Evolutionary conservation across 495 filamentous ascomycete species (phyloP).

Genomic region (Neurospora pannonica): DNA sequence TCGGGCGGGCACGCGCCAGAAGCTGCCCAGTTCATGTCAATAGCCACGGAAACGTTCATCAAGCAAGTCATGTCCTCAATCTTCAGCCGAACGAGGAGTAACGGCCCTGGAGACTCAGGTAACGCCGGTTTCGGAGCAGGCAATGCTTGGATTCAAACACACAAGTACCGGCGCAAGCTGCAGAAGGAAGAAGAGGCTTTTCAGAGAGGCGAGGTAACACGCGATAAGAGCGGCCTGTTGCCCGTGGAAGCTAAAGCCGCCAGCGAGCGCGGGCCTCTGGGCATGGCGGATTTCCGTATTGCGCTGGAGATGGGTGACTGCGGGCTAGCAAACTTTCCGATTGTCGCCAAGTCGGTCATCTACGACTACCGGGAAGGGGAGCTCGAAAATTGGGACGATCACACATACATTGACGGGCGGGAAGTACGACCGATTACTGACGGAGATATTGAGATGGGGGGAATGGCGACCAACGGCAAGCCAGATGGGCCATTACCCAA

Average conservation of each 20-base stretch:
- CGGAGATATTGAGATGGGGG: conserved; percentile 25
- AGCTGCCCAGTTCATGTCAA: conserved; percentile 77
- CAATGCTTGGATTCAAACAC: conserved; percentile 64
- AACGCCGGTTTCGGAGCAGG: conserved; percentile 51
- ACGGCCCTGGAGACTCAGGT: conserved; percentile 55
- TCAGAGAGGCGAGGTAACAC: conserved; percentile 53
- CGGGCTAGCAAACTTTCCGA: conserved; percentile 66
- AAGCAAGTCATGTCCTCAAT: conserved; percentile 78
- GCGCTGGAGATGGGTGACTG: conserved; percentile 65
- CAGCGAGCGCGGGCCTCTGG: conserved; percentile 53
- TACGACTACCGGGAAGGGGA: conserved; percentile 68
- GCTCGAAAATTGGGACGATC: conserved; percentile 51
- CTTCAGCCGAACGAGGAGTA: conserved; percentile 67
- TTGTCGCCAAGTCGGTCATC: conserved; percentile 61
- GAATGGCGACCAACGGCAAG: conserved; percentile 20
- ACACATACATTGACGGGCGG: conserved; percentile 33
- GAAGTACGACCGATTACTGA: conserved; percentile 18
- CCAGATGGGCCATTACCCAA: conserved; percentile 18
- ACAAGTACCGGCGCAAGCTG: conserved; percentile 63
- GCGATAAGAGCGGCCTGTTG: conserved; percentile 63
- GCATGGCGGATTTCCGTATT: conserved; percentile 70
- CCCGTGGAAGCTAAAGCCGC: conserved; percentile 67
- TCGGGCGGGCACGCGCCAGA: conserved; percentile 59
- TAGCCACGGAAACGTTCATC: conserved; percentile 83
- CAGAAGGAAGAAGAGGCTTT: conserved; percentile 62